phyloP scores from a whole-genome alignment of 768 basidiomycete species.

The Nidula microcarpa region DNA sequence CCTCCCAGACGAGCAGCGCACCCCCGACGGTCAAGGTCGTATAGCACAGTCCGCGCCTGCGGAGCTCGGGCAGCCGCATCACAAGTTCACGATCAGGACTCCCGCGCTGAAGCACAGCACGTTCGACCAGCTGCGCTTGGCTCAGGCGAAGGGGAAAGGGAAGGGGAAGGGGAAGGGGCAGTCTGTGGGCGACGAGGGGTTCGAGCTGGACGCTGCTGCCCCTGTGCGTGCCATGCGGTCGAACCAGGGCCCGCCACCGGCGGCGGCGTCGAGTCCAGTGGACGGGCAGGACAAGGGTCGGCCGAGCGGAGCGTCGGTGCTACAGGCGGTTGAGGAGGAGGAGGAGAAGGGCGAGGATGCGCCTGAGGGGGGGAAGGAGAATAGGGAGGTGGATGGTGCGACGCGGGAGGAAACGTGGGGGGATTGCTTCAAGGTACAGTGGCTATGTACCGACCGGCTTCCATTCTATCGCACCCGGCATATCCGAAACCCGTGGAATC shows the following conservation, averaged over 20 bases:
- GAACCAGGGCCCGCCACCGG: conserved; percentile 3
- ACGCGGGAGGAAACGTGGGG: conserved; percentile 54
- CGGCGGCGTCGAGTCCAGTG: neutral
- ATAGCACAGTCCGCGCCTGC: conserved; percentile 48
- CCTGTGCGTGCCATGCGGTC: conserved; percentile 31
- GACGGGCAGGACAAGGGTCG: neutral
- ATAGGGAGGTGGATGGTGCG: conserved; percentile 15
- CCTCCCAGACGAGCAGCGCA: neutral
- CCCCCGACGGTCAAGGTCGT: neutral
- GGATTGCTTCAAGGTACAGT: conserved; percentile 77
- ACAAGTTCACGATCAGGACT: conserved; percentile 20
- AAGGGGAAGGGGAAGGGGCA: neutral
- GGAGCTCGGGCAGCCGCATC: conserved; percentile 36
- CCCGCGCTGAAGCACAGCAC: conserved; percentile 22
- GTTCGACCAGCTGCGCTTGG: conserved; percentile 18
- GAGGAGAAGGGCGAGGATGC: conserved; percentile 4
- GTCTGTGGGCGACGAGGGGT: conserved; percentile 10
- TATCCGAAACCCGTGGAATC: conserved; percentile 91
- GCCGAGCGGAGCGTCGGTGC: neutral
- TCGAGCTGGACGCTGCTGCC: conserved; percentile 37
- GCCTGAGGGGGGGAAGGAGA: neutral
- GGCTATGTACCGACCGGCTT: conserved; percentile 69
- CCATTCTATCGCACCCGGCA: conserved; percentile 77
- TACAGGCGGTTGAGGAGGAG: neutral
- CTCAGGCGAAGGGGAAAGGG: neutral